Evolutionary conservation across 331 rosid genomes (phyloP).

Genomic region (Ulmus americana): DNA sequence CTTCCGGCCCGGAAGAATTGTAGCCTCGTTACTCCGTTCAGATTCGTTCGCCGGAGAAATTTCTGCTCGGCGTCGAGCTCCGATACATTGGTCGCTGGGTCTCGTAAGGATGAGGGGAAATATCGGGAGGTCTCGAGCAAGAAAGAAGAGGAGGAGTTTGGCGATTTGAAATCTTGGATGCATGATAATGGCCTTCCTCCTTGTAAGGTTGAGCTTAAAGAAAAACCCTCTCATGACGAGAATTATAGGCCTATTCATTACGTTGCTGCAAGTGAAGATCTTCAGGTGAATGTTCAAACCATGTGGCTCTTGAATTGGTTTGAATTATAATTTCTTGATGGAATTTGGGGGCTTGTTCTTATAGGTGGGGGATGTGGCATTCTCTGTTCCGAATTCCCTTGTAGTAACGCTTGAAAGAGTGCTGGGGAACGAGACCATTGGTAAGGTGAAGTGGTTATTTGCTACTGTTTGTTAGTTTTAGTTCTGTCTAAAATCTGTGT

Average conservation of each 20-base stretch:
- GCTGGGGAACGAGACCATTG: slow-evolving; percentile 83
- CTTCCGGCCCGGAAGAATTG: slow-evolving; percentile 23
- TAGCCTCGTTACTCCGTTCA: slow-evolving; percentile 3
- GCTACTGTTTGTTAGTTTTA: slow-evolving; percentile 7
- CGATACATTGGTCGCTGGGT: slow-evolving; percentile 61
- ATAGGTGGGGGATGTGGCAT: slow-evolving; percentile 90
- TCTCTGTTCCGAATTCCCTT: slow-evolving; percentile 73
- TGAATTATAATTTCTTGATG: neutral
- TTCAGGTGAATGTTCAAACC: slow-evolving; percentile 44
- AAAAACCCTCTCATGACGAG: slow-evolving; percentile 50
- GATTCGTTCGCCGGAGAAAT: slow-evolving; percentile 29
- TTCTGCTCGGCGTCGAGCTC: slow-evolving; percentile 48
- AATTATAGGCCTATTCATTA: slow-evolving; percentile 64
- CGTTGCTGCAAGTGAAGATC: slow-evolving; percentile 91
- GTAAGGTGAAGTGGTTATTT: slow-evolving; percentile 43
- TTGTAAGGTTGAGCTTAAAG: slow-evolving; percentile 76
- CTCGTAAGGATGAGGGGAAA: slow-evolving; percentile 40
- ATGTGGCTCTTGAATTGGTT: slow-evolving; percentile 4
- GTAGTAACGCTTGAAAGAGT: slow-evolving; percentile 93
- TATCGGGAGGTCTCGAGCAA: slow-evolving; percentile 24
- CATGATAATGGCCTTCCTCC: slow-evolving; percentile 78
- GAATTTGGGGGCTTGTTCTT: neutral
- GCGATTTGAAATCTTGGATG: slow-evolving; percentile 87
- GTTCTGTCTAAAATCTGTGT: too few species aligned
- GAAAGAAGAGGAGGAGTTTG: slow-evolving; percentile 38